Evolutionary conservation across 495 filamentous ascomycete genomes (phyloP).

Genomic region (Podospora australis): DNA sequence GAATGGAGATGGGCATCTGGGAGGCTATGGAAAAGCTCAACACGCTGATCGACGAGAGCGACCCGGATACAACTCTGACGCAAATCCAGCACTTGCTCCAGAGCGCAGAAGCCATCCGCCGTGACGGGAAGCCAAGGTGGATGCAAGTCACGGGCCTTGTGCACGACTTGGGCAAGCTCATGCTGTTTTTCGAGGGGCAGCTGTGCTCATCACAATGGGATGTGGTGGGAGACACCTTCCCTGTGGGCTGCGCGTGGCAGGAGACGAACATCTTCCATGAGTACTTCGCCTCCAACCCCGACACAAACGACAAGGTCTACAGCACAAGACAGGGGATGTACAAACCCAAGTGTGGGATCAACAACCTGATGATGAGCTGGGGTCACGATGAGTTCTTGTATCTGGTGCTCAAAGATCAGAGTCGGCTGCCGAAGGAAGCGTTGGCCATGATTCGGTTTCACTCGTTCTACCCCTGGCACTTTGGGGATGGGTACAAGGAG

Average conservation of each 20-base stretch:
- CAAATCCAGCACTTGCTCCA: conserved; percentile 88
- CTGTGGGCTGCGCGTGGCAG: conserved; percentile 80
- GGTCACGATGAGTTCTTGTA: conserved; percentile 92
- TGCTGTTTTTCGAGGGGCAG: conserved; percentile 71
- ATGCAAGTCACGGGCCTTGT: conserved; percentile 88
- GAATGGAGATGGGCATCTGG: conserved; percentile 78
- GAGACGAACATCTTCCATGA: conserved; percentile 70
- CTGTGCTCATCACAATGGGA: conserved; percentile 89
- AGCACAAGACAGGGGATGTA: conserved; percentile 73
- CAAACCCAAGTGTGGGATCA: conserved; percentile 64
- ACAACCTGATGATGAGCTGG: conserved; percentile 84
- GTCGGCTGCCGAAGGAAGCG: conserved; percentile 66
- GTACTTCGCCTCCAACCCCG: conserved; percentile 66
- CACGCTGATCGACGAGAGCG: conserved; percentile 79
- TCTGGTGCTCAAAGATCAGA: conserved; percentile 73
- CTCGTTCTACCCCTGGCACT: conserved; percentile 87
- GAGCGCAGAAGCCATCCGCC: conserved; percentile 77
- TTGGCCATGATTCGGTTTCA: conserved; percentile 89
- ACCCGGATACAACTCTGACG: conserved; percentile 74
- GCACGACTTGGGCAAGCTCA: conserved; percentile 82
- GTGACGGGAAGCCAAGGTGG: conserved; percentile 86
- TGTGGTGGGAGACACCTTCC: conserved; percentile 87
- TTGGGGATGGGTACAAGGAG: conserved; percentile 65
- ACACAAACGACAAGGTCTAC: conserved; percentile 59
- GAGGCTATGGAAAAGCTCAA: conserved; percentile 86